phyloP scores from a whole-genome alignment of 345 rosid species.

The Adansonia digitata region DNA sequence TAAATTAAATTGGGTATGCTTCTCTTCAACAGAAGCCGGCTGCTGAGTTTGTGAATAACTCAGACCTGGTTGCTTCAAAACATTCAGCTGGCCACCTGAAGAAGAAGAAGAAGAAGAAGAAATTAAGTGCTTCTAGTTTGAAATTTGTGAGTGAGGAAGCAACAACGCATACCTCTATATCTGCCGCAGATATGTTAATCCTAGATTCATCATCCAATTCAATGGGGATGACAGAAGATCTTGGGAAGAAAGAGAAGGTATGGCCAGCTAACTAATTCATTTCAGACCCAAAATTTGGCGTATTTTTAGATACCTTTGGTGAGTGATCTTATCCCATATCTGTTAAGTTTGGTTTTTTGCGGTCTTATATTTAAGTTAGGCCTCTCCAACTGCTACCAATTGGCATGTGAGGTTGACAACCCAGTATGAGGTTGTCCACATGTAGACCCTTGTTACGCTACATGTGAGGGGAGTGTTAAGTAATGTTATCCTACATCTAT shows the following conservation, averaged over 20 bases:
- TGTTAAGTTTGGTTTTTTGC: background rate
- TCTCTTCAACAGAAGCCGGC: background rate
- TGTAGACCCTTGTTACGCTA: background rate
- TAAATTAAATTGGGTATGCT: background rate
- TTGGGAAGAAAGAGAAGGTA: constrained; percentile 5
- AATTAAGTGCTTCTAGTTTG: constrained; percentile 15
- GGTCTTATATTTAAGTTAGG: background rate
- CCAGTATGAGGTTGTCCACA: background rate
- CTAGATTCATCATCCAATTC: constrained; percentile 24
- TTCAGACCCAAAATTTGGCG: background rate
- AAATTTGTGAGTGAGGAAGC: constrained; percentile 20
- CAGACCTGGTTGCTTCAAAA: constrained; percentile 1
- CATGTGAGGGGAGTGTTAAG: background rate
- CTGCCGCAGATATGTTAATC: constrained; percentile 26
- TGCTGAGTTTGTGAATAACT: constrained; percentile 33
- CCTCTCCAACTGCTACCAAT: background rate
- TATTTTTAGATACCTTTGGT: background rate
- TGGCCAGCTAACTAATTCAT: background rate
- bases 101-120: constrained; percentile 21
- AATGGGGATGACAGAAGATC: background rate
- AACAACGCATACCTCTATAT: constrained; percentile 36
- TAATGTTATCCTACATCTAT: background rate
- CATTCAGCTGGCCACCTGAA: constrained; percentile 8
- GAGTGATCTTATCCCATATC: background rate
- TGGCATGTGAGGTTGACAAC: background rate